Conservation (phyloP, 306 rosid genomes). For the Abrus precatorius region DNA sequence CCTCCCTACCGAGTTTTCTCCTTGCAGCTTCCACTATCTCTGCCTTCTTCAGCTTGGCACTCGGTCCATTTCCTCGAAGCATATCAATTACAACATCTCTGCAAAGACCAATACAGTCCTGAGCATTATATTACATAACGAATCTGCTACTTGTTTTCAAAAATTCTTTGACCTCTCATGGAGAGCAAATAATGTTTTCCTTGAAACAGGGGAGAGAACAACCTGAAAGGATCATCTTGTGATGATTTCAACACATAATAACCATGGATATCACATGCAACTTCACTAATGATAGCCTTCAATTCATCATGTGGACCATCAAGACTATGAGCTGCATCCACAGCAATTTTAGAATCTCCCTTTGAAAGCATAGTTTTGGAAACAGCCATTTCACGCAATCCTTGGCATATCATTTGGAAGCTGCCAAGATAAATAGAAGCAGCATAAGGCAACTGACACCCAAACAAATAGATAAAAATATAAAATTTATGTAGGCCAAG, state of each 20-base stretch:
- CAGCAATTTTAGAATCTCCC: conserved; percentile 69
- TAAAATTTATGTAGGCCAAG: background rate
- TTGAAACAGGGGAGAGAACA: background rate
- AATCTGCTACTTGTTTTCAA: conserved; percentile 6
- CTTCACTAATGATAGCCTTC: conserved; percentile 66
- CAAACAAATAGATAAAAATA: conserved; percentile 33
- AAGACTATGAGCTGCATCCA: conserved; percentile 66
- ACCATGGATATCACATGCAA: conserved; percentile 78
- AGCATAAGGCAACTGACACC: conserved; percentile 48
- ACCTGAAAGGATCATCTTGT: conserved; percentile 82
- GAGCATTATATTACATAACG: conserved; percentile 34
- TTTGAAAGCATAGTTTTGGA: conserved; percentile 60
- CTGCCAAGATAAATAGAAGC: conserved; percentile 59
- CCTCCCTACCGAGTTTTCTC: conserved; percentile 67
- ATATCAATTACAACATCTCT: conserved; percentile 84
- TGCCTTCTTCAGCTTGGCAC: conserved; percentile 72
- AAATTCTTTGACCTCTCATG: background rate
- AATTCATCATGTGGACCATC: conserved; percentile 78
- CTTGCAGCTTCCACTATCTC: conserved; percentile 78
- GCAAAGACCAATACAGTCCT: conserved; percentile 50
- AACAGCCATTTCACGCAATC: conserved; percentile 71
- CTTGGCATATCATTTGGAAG: conserved; percentile 78
- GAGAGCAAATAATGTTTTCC: background rate
- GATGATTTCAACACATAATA: conserved; percentile 75
- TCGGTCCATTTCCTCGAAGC: conserved; percentile 69